phyloP scores from a whole-genome alignment of 768 basidiomycete species.

The Boletus vinaceobasis region DNA sequence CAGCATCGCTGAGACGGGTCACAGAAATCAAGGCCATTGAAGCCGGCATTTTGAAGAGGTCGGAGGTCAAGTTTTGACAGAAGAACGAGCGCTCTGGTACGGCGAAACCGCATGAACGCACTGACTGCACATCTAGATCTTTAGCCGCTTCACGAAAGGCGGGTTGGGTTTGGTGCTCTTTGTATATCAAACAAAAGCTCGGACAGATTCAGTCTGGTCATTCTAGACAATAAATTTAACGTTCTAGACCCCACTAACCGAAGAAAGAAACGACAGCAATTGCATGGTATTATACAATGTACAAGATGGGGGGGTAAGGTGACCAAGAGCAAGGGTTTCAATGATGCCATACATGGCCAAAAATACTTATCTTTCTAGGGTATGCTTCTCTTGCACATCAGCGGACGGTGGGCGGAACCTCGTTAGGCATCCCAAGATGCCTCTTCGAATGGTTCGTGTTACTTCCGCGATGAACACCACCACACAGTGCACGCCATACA shows the following conservation, averaged over 20 bases:
- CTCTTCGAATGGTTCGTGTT: slow-evolving; percentile 6
- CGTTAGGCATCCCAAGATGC: slow-evolving; percentile 9
- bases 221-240: background rate
- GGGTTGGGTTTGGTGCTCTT: background rate
- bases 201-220: background rate
- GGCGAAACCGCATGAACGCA: background rate
- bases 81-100: background rate
- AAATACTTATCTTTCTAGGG: background rate
- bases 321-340: background rate
- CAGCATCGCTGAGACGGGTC: background rate
- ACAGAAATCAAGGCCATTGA: slow-evolving; percentile 32
- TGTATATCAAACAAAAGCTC: background rate
- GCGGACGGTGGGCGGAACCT: slow-evolving; percentile 11
- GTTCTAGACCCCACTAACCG: background rate
- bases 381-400: slow-evolving; percentile 11
- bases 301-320: background rate
- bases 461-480: slow-evolving; percentile 11
- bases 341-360: background rate
- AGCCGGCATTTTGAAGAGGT: slow-evolving; percentile 23
- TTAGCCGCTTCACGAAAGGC: background rate
- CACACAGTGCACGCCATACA: slow-evolving; percentile 43
- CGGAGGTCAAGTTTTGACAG: slow-evolving; percentile 18
- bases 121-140: background rate
- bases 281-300: slow-evolving; percentile 7
- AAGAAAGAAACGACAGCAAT: background rate